Conservation (phyloP, 768 basidiomycete species). For the Boletus tomentosulus region DNA sequence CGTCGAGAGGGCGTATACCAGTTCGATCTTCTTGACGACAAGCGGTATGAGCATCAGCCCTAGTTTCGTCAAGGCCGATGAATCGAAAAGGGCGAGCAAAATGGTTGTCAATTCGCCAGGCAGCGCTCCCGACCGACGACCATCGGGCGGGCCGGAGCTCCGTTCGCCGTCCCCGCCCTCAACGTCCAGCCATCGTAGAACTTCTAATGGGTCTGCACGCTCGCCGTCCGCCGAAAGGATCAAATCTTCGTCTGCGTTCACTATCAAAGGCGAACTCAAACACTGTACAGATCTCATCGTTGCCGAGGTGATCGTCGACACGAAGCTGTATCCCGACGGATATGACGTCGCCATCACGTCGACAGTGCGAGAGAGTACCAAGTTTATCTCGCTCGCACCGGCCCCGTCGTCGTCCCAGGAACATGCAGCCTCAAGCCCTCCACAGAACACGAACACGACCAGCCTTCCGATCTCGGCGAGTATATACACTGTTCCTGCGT, state of each 20-base stretch:
- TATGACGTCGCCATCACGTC: conserved; percentile 54
- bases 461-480: conserved; percentile 53
- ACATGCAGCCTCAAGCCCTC: not conserved
- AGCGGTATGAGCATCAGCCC: conserved; percentile 4
- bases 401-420: conserved; percentile 1
- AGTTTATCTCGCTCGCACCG: conserved; percentile 34
- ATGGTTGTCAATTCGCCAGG: conserved; percentile 26
- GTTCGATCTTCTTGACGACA: conserved; percentile 44
- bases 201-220: conserved; percentile 25
- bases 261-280: conserved; percentile 55
- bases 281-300: conserved; percentile 68
- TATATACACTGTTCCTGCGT: conserved; percentile 76
- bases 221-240: conserved; percentile 34
- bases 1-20: conserved; percentile 47
- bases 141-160: conserved; percentile 9
- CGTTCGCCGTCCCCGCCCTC: conserved; percentile 29
- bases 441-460: not conserved
- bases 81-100: conserved; percentile 39
- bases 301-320: conserved; percentile 76
- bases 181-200: conserved; percentile 12
- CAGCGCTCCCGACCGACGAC: conserved; percentile 16
- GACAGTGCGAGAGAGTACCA: conserved; percentile 36
- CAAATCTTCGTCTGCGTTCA: conserved; percentile 51
- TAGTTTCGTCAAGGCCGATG: conserved; percentile 25
- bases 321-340: conserved; percentile 75